A percentile compares a stretch with the other conserved stretches of the same genome.
Evolutionary conservation across 192 early-diverging fungal genomes (phyloP).

Genomic region (Dimargaris verticillata): DNA sequence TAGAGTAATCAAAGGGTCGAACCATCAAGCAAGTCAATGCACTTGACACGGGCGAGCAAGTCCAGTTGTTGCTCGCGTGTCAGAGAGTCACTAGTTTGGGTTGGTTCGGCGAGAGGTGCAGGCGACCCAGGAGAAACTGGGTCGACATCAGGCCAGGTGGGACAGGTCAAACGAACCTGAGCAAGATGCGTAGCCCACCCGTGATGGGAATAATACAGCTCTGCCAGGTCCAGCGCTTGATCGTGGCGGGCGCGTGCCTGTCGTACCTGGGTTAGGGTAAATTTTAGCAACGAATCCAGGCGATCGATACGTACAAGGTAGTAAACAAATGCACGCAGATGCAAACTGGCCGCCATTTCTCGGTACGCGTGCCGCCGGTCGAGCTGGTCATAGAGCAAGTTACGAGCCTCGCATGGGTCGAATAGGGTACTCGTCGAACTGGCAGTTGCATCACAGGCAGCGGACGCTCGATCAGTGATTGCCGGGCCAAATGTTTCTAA

Average conservation of each 20-base stretch:
- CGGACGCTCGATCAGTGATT: not conserved
- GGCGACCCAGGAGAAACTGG: not conserved
- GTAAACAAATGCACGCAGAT: not conserved
- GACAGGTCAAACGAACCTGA: not conserved
- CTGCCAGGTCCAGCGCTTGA: not conserved
- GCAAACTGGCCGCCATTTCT: not conserved
- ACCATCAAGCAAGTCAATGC: too few species aligned
- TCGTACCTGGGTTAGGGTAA: not conserved
- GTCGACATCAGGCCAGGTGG: not conserved
- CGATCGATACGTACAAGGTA: conserved; percentile 1
- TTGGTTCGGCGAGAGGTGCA: too few species aligned
- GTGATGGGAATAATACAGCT: conserved; percentile 8
- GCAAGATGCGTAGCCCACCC: not conserved
- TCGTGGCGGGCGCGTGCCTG: not conserved
- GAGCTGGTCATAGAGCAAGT: not conserved
- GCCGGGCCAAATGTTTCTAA: not conserved
- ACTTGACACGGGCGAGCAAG: too few species aligned
- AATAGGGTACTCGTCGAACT: not conserved
- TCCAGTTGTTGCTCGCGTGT: too few species aligned
- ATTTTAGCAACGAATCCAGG: not conserved
- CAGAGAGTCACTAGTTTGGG: too few species aligned
- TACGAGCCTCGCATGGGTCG: not conserved
- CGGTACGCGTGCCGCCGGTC: not conserved
- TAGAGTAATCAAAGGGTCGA: too few species aligned
- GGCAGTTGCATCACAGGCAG: not conserved